Base-by-base conservation (phyloP, 2,329 filamentous ascomycete genomes). In the Colletotrichum trifolii region DNA sequence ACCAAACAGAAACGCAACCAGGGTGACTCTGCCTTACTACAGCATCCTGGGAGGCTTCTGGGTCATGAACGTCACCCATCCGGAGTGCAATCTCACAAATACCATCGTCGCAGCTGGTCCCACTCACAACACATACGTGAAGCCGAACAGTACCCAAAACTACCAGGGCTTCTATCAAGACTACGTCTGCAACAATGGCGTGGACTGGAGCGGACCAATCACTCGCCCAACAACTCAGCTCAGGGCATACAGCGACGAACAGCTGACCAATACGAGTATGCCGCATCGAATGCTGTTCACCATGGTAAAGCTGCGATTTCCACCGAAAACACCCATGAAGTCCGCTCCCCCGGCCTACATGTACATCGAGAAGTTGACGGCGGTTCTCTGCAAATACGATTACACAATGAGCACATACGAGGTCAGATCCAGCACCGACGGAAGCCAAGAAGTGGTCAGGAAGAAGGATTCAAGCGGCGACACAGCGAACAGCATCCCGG, bases 91-190 rank as follows among this genome's bases (percentile, higher is more conserved):
- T 7, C 71, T 73, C 40, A 72, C 66, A 5, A 69, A 69, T 10
- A 66, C 71, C 12, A 71, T 68, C 17, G 56, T 73, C 12, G 71
- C 66, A n/a, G 69, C 57, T 0, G 68, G 70, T 4, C 71, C 71
- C 2, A 67, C 72, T 38, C 70, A 71, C 17, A 50, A 68, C 46
- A 69, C 66, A 38, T 72, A 72, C 53, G 67, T 71, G n/a, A 42
- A 68, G 8, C 60, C 53, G 11, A 72, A 72, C n/a, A 70, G 70
- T 1, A 72, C 72, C 2, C 72, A 73, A 43, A 73, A 73, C 11
- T 73, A 70, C 45, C 71, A 74, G 55, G 71, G 69, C 8, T 60
- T 65, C 8, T 69, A 71, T 15, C 55, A 57, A 2, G 57, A 66
- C 8, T 73, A 73, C 36, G 71, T 68, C 2, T 73, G 72, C 60